Evolutionary conservation across 2,329 filamentous ascomycete genomes (phyloP).

Genomic region (Xylariaceae sp.): DNA sequence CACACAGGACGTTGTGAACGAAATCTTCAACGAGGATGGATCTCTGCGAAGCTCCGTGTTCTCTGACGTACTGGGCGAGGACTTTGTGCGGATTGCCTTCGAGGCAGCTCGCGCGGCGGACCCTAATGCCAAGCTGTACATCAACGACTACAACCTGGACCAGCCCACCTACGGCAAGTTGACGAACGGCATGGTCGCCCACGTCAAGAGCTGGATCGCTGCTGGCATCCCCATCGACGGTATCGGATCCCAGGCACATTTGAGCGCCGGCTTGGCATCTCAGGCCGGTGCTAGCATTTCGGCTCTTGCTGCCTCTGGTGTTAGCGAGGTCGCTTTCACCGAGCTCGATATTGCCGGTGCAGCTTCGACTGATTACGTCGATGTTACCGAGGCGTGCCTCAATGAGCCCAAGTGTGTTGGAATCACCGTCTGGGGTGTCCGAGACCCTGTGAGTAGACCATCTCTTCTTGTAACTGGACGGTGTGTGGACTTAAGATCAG

Average conservation of each 20-base stretch:
- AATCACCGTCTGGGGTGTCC: constrained; percentile 58
- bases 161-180: constrained; percentile 53
- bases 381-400: constrained; percentile 54
- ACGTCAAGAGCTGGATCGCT: constrained; percentile 59
- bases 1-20: constrained; percentile 54
- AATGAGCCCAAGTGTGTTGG: constrained; percentile 55
- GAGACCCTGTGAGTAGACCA: constrained; percentile 37
- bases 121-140: constrained; percentile 64
- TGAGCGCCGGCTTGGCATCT: constrained; percentile 38
- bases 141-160: constrained; percentile 71
- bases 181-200: constrained; percentile 43
- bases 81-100: constrained; percentile 66
- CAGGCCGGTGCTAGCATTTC: constrained; percentile 41
- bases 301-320: constrained; percentile 42
- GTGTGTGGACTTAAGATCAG: constrained; percentile 32
- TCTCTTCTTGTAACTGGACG: not conserved
- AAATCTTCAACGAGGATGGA: constrained; percentile 60
- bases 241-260: constrained; percentile 50
- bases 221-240: constrained; percentile 58
- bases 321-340: constrained; percentile 51
- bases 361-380: constrained; percentile 51
- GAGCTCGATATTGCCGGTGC: constrained; percentile 60
- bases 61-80: constrained; percentile 62
- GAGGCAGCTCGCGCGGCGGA: constrained; percentile 61
- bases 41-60: constrained; percentile 57